These are phyloP conservation scores for Neurospora pannonica DNA, from an alignment of 495 filamentous ascomycete genomes.

Conservation along the genomic window DNA sequence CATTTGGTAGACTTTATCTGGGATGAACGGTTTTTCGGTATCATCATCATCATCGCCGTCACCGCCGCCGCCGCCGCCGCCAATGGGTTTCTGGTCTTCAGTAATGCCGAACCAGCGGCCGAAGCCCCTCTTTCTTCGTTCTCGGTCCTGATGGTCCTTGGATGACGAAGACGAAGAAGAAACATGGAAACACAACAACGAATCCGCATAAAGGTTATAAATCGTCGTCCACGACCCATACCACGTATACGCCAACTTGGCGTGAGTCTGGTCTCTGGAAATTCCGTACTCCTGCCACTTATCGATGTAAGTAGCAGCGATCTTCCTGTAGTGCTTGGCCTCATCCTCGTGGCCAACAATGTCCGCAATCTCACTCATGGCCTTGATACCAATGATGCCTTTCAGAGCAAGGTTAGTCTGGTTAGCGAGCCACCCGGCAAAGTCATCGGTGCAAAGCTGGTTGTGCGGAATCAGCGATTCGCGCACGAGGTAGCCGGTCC, in stretches of 20 bases:
- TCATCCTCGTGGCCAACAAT: slow-evolving; percentile 59
- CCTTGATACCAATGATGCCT: slow-evolving; percentile 88
- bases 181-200: slow-evolving; percentile 73
- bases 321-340: slow-evolving; percentile 55
- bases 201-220: slow-evolving; percentile 83
- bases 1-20: slow-evolving; percentile 66
- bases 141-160: neutral
- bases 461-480: slow-evolving; percentile 76
- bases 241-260: slow-evolving; percentile 90
- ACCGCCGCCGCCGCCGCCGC: slow-evolving; percentile 6
- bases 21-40: slow-evolving; percentile 39
- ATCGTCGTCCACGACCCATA: slow-evolving; percentile 92
- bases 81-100: slow-evolving; percentile 36
- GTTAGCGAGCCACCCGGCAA: slow-evolving; percentile 85
- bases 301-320: slow-evolving; percentile 66
- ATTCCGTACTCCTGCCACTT: slow-evolving; percentile 79
- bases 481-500: slow-evolving; percentile 86
- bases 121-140: neutral
- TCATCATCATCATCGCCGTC: slow-evolving; percentile 1
- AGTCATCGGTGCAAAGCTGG: slow-evolving; percentile 91
- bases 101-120: neutral
- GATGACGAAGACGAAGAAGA: slow-evolving; percentile 5
- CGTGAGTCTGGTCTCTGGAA: slow-evolving; percentile 71
- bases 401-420: slow-evolving; percentile 93
- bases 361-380: slow-evolving; percentile 77